These are phyloP conservation scores for Barbatosphaeria neglecta DNA, from an alignment of 495 filamentous ascomycete species.

Conservation along the genomic window DNA sequence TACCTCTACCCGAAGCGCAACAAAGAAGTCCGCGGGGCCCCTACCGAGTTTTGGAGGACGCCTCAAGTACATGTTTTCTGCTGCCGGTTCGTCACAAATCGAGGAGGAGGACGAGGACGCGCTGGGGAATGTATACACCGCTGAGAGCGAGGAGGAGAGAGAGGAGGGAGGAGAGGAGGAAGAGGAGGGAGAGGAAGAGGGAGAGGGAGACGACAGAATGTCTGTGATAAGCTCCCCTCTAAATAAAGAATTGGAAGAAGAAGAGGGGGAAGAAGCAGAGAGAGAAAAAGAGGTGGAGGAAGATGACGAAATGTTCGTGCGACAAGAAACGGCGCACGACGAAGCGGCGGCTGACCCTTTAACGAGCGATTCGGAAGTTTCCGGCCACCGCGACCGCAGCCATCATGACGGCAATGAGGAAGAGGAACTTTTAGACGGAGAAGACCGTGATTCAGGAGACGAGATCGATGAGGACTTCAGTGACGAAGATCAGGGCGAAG, in stretches of 20 bases:
- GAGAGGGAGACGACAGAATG: too few relatives aligned
- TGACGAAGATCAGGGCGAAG: too few relatives aligned
- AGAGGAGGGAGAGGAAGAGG: slow-evolving; percentile 11
- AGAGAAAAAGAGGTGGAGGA: slow-evolving; percentile 11
- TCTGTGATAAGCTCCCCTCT: too few relatives aligned
- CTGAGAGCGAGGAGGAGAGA: background rate
- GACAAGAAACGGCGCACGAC: too few relatives aligned
- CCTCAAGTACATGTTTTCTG: slow-evolving; percentile 59
- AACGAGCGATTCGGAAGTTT: too few relatives aligned
- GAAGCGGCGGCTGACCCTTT: too few relatives aligned
- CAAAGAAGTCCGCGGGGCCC: background rate
- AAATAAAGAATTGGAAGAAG: too few relatives aligned
- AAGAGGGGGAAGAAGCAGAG: slow-evolving; percentile 10
- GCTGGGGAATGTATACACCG: background rate
- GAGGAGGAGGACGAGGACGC: slow-evolving; percentile 2
- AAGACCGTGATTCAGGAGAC: too few relatives aligned
- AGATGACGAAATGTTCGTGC: slow-evolving; percentile 1
- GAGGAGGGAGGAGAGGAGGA: slow-evolving; percentile 9
- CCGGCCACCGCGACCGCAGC: too few relatives aligned
- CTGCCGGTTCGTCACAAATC: slow-evolving; percentile 35
- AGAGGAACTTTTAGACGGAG: too few relatives aligned
- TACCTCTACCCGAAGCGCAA: slow-evolving; percentile 5
- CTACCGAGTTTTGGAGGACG: slow-evolving; percentile 49
- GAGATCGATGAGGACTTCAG: too few relatives aligned
- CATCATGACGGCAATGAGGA: too few relatives aligned